Percentiles rank a stretch among this genome's conserved stretches.
These are phyloP conservation scores for Yarrowia yakushimensis DNA, from an alignment of 805 yeast species.

Conservation along the genomic window DNA sequence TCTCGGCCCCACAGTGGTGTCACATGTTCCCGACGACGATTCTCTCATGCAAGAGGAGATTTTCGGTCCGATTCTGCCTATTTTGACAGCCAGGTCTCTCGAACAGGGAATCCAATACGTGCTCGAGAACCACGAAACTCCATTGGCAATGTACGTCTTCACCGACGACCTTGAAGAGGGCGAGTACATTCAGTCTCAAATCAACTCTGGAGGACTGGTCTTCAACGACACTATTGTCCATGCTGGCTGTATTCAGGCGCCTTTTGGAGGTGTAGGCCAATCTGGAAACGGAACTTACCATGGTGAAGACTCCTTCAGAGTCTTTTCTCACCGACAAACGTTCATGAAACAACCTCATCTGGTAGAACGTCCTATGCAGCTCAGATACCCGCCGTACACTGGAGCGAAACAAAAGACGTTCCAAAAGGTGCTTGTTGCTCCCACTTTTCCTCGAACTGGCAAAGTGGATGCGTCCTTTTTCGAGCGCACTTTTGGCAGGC, in stretches of 20 bases:
- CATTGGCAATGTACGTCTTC: slow-evolving; percentile 73
- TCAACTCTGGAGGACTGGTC: slow-evolving; percentile 69
- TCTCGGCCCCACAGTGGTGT: slow-evolving; percentile 68
- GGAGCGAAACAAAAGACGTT: background rate
- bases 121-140: slow-evolving; percentile 56
- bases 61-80: slow-evolving; percentile 82
- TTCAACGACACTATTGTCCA: slow-evolving; percentile 72
- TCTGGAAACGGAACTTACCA: slow-evolving; percentile 84
- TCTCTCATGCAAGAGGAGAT: slow-evolving; percentile 67
- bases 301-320: slow-evolving; percentile 59
- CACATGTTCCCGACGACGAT: slow-evolving; percentile 61
- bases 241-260: slow-evolving; percentile 61
- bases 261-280: slow-evolving; percentile 85
- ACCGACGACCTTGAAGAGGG: slow-evolving; percentile 47
- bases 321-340: slow-evolving; percentile 73
- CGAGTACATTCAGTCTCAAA: slow-evolving; percentile 45
- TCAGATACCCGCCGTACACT: slow-evolving; percentile 61
- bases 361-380: slow-evolving; percentile 54
- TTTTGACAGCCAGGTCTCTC: slow-evolving; percentile 48
- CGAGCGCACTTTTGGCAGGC: slow-evolving; percentile 13
- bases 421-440: background rate
- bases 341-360: slow-evolving; percentile 59
- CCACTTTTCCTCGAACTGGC: background rate
- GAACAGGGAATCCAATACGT: slow-evolving; percentile 37
- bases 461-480: background rate